Base-by-base conservation (phyloP, 192 early-diverging fungal genomes). In the Ambispora gerdemannii region DNA sequence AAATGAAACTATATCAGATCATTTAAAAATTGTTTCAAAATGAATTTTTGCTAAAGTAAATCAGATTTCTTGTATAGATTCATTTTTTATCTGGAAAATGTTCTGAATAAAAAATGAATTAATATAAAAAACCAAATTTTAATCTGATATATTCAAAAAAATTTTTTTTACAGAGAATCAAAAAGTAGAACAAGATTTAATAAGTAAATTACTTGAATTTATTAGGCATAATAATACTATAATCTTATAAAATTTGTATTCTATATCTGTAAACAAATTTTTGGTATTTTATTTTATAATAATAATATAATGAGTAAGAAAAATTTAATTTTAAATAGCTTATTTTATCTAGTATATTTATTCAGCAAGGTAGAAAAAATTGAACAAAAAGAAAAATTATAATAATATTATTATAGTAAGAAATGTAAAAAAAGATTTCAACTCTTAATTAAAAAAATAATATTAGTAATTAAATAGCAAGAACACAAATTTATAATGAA, bases 401-500 rank as follows among this genome's bases (percentile, higher is more conserved):
- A 38, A 10, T 64, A 24, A 38, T 64, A 64, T 47, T 28, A 19
- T 3, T 64, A 64, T 64, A 64, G 7, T 47, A 64, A 47, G 36
- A 6, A 55, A n/a, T 55, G 4, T 6, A 22, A 55, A 55, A 55
- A 55, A 55, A 55, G 53, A 25, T 22, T 55, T 25, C 6, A 55
- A n/a, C 13, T 55, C 10, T 55, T 22, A n/a, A 43, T 43, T 22
- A 33, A 22, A 32, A 53, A 52, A 67, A 17, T 20, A 28, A 30
- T 52, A 67, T 19, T 32, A 67, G 53, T 34, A 47, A 66, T 50
- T 25, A 53, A 25, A 67, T 32, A 30, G 50, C 30, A 52, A 67
- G 38, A 65, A 24, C 63, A n/a, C 63, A 65, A 65, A 65, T 65
- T 49, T 65, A 50, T 24, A 65, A 65, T 2, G 25, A 65, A 65